Evolutionary conservation across 164 flowering plant genomes (phyloP), one percentile per base, ranked within the genome.

Genomic region (Euptelea pleiosperma): DNA sequence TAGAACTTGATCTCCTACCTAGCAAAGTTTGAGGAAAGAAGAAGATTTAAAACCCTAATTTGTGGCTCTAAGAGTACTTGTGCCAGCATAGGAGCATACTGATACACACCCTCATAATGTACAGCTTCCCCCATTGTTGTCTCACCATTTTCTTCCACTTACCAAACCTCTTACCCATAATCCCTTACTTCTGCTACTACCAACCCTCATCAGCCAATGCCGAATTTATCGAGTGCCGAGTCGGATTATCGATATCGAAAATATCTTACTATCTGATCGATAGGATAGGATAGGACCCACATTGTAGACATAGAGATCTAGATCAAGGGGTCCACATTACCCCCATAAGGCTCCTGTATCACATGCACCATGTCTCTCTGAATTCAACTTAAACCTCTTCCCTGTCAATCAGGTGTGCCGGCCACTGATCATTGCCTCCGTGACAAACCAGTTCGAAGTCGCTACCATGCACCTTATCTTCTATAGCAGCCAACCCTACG

Each of bases 1-100:
- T n/a, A n/a, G n/a, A n/a, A n/a, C n/a, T n/a, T n/a, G n/a, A n/a
- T n/a, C n/a, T n/a, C n/a, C n/a, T n/a, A n/a, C n/a, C n/a, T n/a
- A 34, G 10, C 37, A 34, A 34, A 34, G 10, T 34, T 34, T 34
- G 10, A 6, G 10, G 10, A 34, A 34, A 34, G 10, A 34, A 34
- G 6, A 34, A 34, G 10, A 34, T 5, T 34, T 5, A 34, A 34
- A n/a, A n/a, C n/a, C n/a, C n/a, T n/a, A n/a, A 2, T 40, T 42
- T 41, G 21, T 55, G 28, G 0, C 22, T 18, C 46, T 67, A 75
- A 36, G 73, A 70, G 53, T 79, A 37, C 72, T 77, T 74, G 66
- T 79, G 69, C 76, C 79, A 73, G 66, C 81, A 65, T 16, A 84
- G 64, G 41, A 84, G 86, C 86, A 82, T 84, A 16, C 76, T 57